Evolutionary conservation across 2,329 filamentous ascomycete species (phyloP).

Genomic region (Myriosclerotinia curreyana): DNA sequence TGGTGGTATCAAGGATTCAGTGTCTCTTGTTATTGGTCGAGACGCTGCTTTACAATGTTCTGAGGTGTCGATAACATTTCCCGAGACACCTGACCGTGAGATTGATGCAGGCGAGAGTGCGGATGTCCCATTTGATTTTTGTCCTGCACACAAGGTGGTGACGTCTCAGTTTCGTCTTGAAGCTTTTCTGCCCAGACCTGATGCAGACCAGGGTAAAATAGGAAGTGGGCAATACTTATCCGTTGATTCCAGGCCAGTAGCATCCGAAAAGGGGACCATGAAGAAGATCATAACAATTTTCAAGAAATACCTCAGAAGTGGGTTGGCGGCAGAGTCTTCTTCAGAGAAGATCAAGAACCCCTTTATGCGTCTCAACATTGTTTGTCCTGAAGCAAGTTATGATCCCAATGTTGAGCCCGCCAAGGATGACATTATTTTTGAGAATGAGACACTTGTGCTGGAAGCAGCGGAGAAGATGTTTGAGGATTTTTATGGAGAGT

Average conservation of each 20-base stretch:
- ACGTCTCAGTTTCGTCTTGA: constrained; percentile 47
- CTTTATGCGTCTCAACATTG: constrained; percentile 63
- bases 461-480: constrained; percentile 36
- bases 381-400: constrained; percentile 60
- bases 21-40: constrained; percentile 59
- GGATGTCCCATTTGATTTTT: constrained; percentile 1
- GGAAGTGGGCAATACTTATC: constrained; percentile 60
- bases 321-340: constrained; percentile 27
- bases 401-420: constrained; percentile 69
- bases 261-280: constrained; percentile 51
- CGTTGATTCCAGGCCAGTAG: constrained; percentile 65
- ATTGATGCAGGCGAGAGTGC: background rate
- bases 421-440: constrained; percentile 71
- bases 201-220: constrained; percentile 46
- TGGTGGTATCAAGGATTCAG: constrained; percentile 54
- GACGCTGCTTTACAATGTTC: constrained; percentile 55
- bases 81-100: constrained; percentile 23
- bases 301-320: constrained; percentile 47
- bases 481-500: constrained; percentile 34
- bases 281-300: constrained; percentile 58
- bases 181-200: constrained; percentile 55
- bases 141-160: background rate
- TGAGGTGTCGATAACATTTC: constrained; percentile 37
- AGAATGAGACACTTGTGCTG: constrained; percentile 49
- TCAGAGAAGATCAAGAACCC: constrained; percentile 45